Percentiles rank a stretch among this genome's conserved stretches.
Evolutionary conservation across 768 basidiomycete species (phyloP).

Genomic region (Albatrellus ellisii): DNA sequence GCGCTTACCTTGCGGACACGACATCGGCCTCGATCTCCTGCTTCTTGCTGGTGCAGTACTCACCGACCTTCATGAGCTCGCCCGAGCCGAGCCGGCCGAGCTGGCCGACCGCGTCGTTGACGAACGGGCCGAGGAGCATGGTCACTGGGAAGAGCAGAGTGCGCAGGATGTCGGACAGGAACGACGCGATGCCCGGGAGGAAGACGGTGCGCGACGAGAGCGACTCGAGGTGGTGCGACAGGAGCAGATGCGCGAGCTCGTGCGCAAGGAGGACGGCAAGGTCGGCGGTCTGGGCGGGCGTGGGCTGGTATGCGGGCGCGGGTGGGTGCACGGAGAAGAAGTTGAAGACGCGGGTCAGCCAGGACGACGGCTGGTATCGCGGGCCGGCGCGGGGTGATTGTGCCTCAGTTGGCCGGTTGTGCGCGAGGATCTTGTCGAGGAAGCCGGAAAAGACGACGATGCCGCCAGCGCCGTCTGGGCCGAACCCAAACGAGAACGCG

Average conservation of each 20-base stretch:
- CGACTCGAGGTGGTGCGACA: constrained; percentile 87
- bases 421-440: constrained; percentile 77
- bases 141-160: constrained; percentile 80
- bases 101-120: constrained; percentile 86
- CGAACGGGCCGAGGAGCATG: constrained; percentile 87
- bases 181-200: constrained; percentile 66
- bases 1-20: constrained; percentile 72
- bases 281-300: constrained; percentile 75
- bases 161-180: constrained; percentile 62
- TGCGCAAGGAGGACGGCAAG: constrained; percentile 88
- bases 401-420: too few relatives aligned
- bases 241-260: constrained; percentile 83
- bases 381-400: constrained; percentile 17
- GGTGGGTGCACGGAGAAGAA: constrained; percentile 24
- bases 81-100: constrained; percentile 59
- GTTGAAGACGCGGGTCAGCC: constrained; percentile 35
- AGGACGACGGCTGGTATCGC: constrained; percentile 28
- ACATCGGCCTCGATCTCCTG: constrained; percentile 93
- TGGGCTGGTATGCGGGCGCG: constrained; percentile 25
- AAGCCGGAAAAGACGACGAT: constrained; percentile 93
- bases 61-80: constrained; percentile 58
- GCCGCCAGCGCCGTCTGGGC: constrained; percentile 82
- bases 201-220: constrained; percentile 78
- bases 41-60: constrained; percentile 63
- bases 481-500: constrained; percentile 94